Base-by-base conservation (phyloP, 108 stramenopile genomes). In the Nitzschia sp. region DNA sequence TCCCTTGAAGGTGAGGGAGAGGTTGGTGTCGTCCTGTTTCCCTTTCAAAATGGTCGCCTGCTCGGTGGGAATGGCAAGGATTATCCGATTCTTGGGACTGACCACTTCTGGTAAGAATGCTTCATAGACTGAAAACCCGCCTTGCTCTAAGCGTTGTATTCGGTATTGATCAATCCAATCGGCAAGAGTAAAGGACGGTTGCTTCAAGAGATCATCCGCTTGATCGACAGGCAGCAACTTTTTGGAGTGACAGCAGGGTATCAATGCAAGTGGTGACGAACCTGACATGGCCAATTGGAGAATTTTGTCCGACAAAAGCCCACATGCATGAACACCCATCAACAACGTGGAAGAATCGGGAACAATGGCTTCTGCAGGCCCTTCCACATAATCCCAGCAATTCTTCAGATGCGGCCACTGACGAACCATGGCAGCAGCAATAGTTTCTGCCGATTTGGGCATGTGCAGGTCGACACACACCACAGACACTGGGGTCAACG, bases 311-410 rank as follows among this genome's bases (percentile, higher is more conserved):
- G 80, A 79, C 14, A 87, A 59, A 11, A 37, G 55, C 1, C 84
- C 86, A 68, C 86, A 87, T 2, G 76, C 79, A 69, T 87, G 86
- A 6, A 87, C 77, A 3, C 77, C 76, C 17, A 82, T 77, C 15
- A 87, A 26, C 21, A 87, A 54, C 25, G 82, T 81, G 0, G 80
- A 79, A 12, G 73, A 22, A 62, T 80, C 77, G 6, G 82, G 78
- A 10, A 65, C 44, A 8, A 85, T 43, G 20, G 70, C 69, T 42
- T 85, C 82, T 21, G 83, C 26, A 50, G 70, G 51, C 15, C 75
- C 84, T 68, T 87, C 84, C 22, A 87, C 84, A 53, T 74, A 87
- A 63, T 85, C 72, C 70, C 80, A 85, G 67, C 70, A 63, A 0
- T 53, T 61, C 44, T 70, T 37, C 7, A 87, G 44, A 53, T 70